A percentile compares a stretch with the other conserved stretches of the same genome.
Evolutionary conservation across 2,329 filamentous ascomycete genomes (phyloP).

Genomic region (Neophaeococcomyces aloes): DNA sequence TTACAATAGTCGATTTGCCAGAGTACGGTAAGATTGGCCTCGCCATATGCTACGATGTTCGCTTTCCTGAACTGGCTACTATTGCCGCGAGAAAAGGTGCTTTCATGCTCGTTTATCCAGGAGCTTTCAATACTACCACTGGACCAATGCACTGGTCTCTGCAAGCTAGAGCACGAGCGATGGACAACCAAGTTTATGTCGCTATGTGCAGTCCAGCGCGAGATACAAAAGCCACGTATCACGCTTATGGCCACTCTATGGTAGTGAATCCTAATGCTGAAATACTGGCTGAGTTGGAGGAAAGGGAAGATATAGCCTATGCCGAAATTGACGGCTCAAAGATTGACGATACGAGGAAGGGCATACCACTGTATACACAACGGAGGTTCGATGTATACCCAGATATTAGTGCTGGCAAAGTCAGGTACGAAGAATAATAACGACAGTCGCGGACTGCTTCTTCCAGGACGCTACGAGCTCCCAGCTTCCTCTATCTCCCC

Average conservation of each 20-base stretch:
- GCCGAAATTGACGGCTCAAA: slow-evolving; percentile 57
- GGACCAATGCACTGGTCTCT: slow-evolving; percentile 86
- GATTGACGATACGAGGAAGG: slow-evolving; percentile 65
- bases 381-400: slow-evolving; percentile 91
- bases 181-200: slow-evolving; percentile 93
- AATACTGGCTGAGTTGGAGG: slow-evolving; percentile 68
- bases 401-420: slow-evolving; percentile 61
- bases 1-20: slow-evolving; percentile 77
- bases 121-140: slow-evolving; percentile 93
- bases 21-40: slow-evolving; percentile 80
- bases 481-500: too few species aligned
- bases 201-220: slow-evolving; percentile 84
- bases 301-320: slow-evolving; percentile 64
- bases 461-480: too few species aligned
- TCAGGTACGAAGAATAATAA: slow-evolving; percentile 29
- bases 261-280: slow-evolving; percentile 78
- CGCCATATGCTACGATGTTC: slow-evolving; percentile 95
- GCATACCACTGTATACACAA: slow-evolving; percentile 76
- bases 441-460: too few species aligned
- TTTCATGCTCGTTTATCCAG: slow-evolving; percentile 83
- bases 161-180: slow-evolving; percentile 67
- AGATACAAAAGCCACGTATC: slow-evolving; percentile 65
- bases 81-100: slow-evolving; percentile 77
- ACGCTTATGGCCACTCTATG: slow-evolving; percentile 87
- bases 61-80: slow-evolving; percentile 87